phyloP scores from a whole-genome alignment of 805 yeast genomes.

The Lachancea lanzarotensis region DNA sequence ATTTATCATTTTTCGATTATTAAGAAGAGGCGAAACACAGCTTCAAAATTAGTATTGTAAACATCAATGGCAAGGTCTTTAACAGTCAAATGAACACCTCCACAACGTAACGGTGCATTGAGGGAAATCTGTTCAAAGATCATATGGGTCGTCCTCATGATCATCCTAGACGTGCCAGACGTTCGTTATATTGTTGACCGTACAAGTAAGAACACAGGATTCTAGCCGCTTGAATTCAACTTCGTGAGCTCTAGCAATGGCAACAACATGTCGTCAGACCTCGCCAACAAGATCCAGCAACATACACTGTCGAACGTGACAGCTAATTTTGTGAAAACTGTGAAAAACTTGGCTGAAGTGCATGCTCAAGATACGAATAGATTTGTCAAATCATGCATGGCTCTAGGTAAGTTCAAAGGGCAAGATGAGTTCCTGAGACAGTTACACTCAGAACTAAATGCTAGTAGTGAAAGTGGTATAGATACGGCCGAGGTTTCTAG shows the following conservation, averaged over 20 bases:
- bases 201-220: too few relatives aligned
- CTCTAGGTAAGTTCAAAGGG: constrained; percentile 24
- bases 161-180: too few relatives aligned
- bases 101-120: too few relatives aligned
- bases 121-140: too few relatives aligned
- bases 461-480: not conserved
- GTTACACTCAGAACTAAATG: constrained; percentile 1
- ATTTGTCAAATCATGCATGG: constrained; percentile 21
- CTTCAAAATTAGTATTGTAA: too few relatives aligned
- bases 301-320: constrained; percentile 21
- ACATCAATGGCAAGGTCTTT: too few relatives aligned
- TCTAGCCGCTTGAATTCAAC: not conserved
- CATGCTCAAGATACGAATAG: constrained; percentile 11
- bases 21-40: too few relatives aligned
- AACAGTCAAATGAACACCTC: too few relatives aligned
- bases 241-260: not conserved
- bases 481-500: not conserved
- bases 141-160: too few relatives aligned
- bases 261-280: constrained; percentile 9
- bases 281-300: constrained; percentile 14
- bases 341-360: constrained; percentile 16
- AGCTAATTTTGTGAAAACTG: constrained; percentile 16
- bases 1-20: too few relatives aligned
- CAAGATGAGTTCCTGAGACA: constrained; percentile 10
- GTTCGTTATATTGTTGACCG: too few relatives aligned